phyloP scores from a whole-genome alignment of 75 land plant species.

The Azolla pinnata region DNA sequence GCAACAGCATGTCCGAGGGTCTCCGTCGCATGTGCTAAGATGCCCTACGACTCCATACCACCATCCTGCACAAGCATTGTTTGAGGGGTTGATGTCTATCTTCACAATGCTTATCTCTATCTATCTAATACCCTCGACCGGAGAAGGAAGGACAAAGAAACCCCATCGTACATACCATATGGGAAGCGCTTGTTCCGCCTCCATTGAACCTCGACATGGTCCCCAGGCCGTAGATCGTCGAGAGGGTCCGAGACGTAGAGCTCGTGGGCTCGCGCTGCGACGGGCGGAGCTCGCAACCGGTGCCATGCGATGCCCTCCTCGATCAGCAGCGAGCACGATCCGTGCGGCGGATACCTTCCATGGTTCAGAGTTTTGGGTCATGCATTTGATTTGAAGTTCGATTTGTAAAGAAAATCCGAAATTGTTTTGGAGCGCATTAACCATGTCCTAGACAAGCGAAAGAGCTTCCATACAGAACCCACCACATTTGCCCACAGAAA shows the following conservation, averaged over 20 bases:
- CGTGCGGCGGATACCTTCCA: constrained; percentile 45
- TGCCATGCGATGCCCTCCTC: constrained; percentile 45
- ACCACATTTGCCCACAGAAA: no score
- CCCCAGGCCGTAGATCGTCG: constrained; percentile 34
- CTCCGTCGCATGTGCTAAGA: constrained; percentile 19
- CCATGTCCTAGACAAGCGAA: no score
- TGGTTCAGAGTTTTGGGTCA: no score
- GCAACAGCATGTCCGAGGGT: constrained; percentile 23
- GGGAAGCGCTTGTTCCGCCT: constrained; percentile 45
- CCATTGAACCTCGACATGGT: constrained; percentile 51
- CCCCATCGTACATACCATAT: constrained; percentile 25
- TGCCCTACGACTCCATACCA: constrained; percentile 57
- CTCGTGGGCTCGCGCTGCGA: constrained; percentile 39
- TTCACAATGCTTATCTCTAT: neutral
- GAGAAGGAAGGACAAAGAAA: constrained; percentile 7
- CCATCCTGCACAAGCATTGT: constrained; percentile 50
- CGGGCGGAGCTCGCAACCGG: constrained; percentile 35
- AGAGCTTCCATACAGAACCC: no score
- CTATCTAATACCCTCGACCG: neutral
- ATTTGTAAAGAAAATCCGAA: no score
- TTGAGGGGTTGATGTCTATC: no score
- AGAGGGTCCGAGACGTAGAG: constrained; percentile 37
- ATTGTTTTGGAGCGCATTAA: no score
- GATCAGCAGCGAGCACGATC: constrained; percentile 25
- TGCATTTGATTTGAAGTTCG: no score